Base-by-base conservation (phyloP, 495 filamentous ascomycete species). In the Rostrohypoxylon terebratum region DNA sequence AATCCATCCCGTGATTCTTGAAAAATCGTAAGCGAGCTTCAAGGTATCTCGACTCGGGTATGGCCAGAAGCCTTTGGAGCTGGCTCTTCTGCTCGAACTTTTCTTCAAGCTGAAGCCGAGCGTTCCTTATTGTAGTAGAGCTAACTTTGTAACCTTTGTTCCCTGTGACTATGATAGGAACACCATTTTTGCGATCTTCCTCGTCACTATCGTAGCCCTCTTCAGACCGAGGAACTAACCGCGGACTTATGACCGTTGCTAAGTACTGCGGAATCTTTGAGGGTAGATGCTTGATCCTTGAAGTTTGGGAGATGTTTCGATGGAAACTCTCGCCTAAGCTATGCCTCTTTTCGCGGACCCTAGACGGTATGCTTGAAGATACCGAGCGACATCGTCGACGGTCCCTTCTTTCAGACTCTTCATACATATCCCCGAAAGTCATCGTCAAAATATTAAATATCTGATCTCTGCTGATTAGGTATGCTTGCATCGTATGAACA, bases 161-260 rank as follows among this genome's bases (percentile, higher is more conserved):
- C 21, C 61, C n/a, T 3, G 40, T 36, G 20, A 63, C 25, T 13
- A 23, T 40, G 2, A 65, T 64, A 5, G 59, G 62, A 18, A 73
- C 70, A 7, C 59, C 63, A 10, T 68, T 73, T 28, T 50, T 34
- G 21, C 45, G 53, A n/a, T 73, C 70, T 28, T 73, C 70, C 11
- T 68, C 63, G 6, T 73, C 69, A n/a, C 53, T 70, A 13, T 70
- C 70, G 23, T 67, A 64, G 16, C 45, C 51, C 11, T 64, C 44
- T 1, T 33, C 47, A 8, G 18, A 25, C 11, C 13, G 18, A 13
- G 20, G 25, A 21, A 11, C 10, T 13, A 50, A 3, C 47, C 10
- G 47, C 18, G 47, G 23, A 50, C 13, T 14, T 4, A 8, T 23
- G 8, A 50, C 4, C 2, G 47, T 23, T 11, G 47, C 47, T 5